These are phyloP conservation scores for Colletotrichum sp. DNA, from an alignment of 2,329 filamentous ascomycete species.

Conservation along the genomic window DNA sequence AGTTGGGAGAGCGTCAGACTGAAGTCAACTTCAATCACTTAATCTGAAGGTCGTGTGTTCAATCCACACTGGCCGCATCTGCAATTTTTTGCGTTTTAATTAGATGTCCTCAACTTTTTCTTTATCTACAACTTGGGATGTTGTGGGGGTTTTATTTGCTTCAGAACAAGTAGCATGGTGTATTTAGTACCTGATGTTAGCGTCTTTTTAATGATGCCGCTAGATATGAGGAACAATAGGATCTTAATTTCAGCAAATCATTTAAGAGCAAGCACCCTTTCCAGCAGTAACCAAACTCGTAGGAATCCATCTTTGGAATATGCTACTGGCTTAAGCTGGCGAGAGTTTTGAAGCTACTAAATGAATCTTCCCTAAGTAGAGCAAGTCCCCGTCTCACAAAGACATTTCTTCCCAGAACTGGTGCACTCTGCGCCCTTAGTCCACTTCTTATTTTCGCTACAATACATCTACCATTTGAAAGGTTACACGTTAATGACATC, in stretches of 20 bases:
- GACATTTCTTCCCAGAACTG: not conserved
- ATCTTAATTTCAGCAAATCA: not conserved
- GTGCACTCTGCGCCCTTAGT: not conserved
- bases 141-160: not conserved
- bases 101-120: accelerated
- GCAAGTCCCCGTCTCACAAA: not conserved
- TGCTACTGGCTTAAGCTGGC: not conserved
- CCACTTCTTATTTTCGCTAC: not conserved
- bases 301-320: not conserved
- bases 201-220: accelerated
- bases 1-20: slow-evolving; percentile 23
- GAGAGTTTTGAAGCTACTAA: not conserved
- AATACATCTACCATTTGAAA: not conserved
- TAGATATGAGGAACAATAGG: not conserved
- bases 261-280: not conserved
- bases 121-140: not conserved
- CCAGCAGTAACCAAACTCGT: not conserved
- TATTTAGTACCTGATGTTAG: not conserved
- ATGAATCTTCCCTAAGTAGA: not conserved
- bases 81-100: not conserved
- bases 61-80: slow-evolving; percentile 22
- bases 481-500: not conserved
- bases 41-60: slow-evolving; percentile 23
- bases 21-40: slow-evolving; percentile 18
- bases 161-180: not conserved